Evolutionary conservation across 192 early-diverging fungal genomes (phyloP), one percentile per base, ranked within the genome.

Genomic region (Coemansia sp.): DNA sequence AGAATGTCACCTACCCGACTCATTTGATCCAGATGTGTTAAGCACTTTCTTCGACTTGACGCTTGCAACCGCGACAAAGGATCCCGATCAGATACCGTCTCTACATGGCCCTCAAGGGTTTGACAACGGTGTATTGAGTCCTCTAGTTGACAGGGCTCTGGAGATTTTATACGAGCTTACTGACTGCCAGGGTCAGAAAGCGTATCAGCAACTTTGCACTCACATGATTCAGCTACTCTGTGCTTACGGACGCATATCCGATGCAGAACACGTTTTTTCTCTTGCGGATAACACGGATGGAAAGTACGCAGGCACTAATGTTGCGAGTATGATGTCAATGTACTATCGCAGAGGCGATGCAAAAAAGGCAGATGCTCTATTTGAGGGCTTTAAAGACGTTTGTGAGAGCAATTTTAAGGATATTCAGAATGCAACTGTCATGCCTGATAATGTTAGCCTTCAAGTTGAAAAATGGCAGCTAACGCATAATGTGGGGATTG

Each of bases 321-420:
- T 48, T 37, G 67, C 65, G 10, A 21, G 61, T 40, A 67, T 70
- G 71, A 78, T 78, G 68, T 55, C 67, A 19, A 69, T 78, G 76
- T 69, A 73, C 64, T 78, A 78, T 40, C 76, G 71, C 6, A 4
- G 39, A 0, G 64, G 62, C 19, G 61, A 73, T 4, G 10, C 36
- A 9, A 19, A n/a, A 36, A 60, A 32, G 6, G 76, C 76, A 13
- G 65, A 70, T 1, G 46, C 63, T 8, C 22, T 73, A 6, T 70
- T 73, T 56, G 55, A 42, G 19, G 52, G 54, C 21, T 73, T 67
- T 60, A 15, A 19, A 5, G 66, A 42, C 0, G 2, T 4, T 16
- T 78, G 76, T 67, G 37, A 39, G 8, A n/a, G 32, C 16, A 32
- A 21, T 4, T 78, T 71, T 67, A 19, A 61, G 12, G 11, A 36